These are phyloP conservation scores for Geranium rotundifolium DNA, from an alignment of 345 rosid genomes.

Conservation along the genomic window DNA sequence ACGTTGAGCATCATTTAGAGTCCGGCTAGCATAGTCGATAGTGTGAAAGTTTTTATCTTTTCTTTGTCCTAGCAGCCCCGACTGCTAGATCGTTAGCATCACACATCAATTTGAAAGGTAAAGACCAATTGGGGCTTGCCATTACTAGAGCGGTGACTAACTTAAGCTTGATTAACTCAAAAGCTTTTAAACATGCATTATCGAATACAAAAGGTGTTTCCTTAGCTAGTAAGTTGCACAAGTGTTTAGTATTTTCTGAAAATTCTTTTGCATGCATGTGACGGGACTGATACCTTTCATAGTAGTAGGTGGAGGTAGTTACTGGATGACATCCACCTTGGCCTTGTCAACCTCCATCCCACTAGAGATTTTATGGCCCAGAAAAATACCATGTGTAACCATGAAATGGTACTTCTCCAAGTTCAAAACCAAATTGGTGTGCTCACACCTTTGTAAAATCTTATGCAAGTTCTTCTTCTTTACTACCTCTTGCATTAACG, in stretches of 20 bases:
- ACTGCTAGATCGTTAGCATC: not conserved
- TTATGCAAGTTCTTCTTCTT: not conserved
- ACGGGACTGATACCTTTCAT: not conserved
- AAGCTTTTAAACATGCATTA: not conserved
- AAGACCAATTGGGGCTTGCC: not conserved
- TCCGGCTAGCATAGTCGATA: not conserved
- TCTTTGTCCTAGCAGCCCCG: not conserved
- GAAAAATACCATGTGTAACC: no score
- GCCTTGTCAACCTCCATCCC: no score
- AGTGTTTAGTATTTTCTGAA: not conserved
- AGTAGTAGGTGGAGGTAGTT: no score
- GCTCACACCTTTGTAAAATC: no score
- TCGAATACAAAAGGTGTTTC: not conserved
- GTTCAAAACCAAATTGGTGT: no score
- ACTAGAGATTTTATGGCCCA: no score
- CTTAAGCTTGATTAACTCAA: not conserved
- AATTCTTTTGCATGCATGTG: not conserved
- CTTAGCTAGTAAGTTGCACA: not conserved
- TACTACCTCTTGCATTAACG: constrained; percentile 2
- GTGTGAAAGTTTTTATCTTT: not conserved
- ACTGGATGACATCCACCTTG: no score
- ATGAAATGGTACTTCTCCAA: no score
- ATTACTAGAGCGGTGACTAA: no score
- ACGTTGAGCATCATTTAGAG: not conserved
- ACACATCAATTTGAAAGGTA: not conserved